Conservation (phyloP, 2,329 filamentous ascomycete genomes). For the Diplocarpon mali region DNA sequence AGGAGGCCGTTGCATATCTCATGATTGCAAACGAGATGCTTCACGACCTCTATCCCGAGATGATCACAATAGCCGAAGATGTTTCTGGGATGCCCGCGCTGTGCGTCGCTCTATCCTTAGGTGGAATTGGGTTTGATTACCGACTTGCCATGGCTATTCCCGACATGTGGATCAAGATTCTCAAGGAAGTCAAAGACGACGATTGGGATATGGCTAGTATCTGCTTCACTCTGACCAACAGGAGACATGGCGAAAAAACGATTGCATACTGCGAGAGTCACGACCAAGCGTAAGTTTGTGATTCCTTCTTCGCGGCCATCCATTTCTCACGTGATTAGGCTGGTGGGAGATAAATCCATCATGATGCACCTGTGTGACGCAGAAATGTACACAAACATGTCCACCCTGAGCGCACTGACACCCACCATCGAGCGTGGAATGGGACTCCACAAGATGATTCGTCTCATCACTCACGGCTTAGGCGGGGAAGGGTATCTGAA, state of each 20-base stretch:
- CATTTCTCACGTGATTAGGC: conserved; percentile 38
- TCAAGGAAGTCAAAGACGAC: conserved; percentile 81
- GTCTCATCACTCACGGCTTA: conserved; percentile 79
- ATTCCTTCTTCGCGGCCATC: not conserved
- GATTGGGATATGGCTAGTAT: conserved; percentile 85
- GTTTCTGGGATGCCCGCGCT: conserved; percentile 98
- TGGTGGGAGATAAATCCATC: conserved; percentile 92
- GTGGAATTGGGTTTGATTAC: conserved; percentile 95
- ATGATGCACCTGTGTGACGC: conserved; percentile 99
- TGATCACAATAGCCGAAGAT: conserved; percentile 90
- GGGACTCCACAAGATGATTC: conserved; percentile 94
- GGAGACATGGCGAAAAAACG: conserved; percentile 92
- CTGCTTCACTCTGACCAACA: conserved; percentile 79
- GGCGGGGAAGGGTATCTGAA: conserved; percentile 97
- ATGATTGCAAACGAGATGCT: conserved; percentile 96
- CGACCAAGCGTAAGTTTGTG: conserved; percentile 72
- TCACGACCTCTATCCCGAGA: conserved; percentile 76
- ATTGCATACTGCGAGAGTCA: conserved; percentile 97
- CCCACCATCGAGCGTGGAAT: conserved; percentile 83
- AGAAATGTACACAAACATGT: conserved; percentile 98
- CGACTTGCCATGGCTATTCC: conserved; percentile 94
- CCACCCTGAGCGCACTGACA: conserved; percentile 69
- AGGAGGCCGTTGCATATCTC: conserved; percentile 88
- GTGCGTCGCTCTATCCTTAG: conserved; percentile 73
- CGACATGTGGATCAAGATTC: conserved; percentile 97